Evolutionary conservation across 1,284 basidiomycete species (phyloP).

Genomic region (Rhodotorula sp.): DNA sequence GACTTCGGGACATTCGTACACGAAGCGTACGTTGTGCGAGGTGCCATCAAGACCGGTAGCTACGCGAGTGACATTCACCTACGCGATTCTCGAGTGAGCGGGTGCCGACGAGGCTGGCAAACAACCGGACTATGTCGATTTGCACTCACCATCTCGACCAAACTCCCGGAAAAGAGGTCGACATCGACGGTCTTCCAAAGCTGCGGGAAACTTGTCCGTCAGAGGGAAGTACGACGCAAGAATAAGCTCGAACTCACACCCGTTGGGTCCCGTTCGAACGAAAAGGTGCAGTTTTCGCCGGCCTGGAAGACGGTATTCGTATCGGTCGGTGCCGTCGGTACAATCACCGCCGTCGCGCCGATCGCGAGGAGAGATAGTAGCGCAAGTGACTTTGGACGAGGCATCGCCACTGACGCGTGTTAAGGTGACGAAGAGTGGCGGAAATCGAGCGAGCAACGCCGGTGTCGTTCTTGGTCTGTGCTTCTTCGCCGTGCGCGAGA

Average conservation of each 20-base stretch:
- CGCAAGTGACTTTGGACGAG: neutral
- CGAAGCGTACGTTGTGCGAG: conserved; percentile 53
- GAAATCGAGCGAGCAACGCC: too few species aligned
- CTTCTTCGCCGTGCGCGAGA: neutral
- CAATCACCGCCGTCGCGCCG: neutral
- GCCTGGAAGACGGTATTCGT: conserved; percentile 57
- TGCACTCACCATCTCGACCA: conserved; percentile 60
- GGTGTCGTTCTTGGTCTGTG: too few species aligned
- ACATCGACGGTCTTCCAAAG: conserved; percentile 46
- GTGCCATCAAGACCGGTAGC: conserved; percentile 56
- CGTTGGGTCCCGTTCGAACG: conserved; percentile 60
- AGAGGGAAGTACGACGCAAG: neutral
- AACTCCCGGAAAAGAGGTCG: conserved; percentile 74
- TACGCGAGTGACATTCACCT: conserved; percentile 23
- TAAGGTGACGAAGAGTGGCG: neutral
- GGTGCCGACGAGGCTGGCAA: too few species aligned
- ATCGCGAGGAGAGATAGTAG: too few species aligned
- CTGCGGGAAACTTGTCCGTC: neutral
- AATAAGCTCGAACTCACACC: conserved; percentile 44
- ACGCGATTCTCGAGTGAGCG: neutral
- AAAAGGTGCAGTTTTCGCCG: conserved; percentile 58
- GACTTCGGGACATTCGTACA: conserved; percentile 72
- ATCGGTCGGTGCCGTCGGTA: conserved; percentile 46
- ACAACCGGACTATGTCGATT: too few species aligned
- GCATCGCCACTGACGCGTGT: neutral